phyloP scores from a whole-genome alignment of 495 filamentous ascomycete species.

The Penicillium arizonense region DNA sequence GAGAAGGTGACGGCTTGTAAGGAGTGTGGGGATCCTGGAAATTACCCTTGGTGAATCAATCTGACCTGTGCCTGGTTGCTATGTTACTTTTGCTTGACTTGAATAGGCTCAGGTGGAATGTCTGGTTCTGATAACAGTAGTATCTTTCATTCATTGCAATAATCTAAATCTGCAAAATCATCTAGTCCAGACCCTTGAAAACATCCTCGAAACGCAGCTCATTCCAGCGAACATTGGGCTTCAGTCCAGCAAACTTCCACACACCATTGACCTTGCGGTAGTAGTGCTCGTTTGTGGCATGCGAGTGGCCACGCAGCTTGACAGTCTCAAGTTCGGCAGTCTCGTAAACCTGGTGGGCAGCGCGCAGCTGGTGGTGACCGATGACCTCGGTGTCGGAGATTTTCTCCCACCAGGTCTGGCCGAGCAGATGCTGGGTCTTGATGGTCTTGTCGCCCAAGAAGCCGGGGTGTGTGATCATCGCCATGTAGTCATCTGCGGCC shows the following conservation, averaged over 20 bases:
- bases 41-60: not conserved
- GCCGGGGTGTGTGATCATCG: constrained; percentile 62
- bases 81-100: not conserved
- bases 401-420: constrained; percentile 69
- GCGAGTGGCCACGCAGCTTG: constrained; percentile 53
- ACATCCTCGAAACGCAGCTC: constrained; percentile 66
- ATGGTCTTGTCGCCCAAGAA: constrained; percentile 71
- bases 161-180: not conserved
- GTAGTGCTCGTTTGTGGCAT: constrained; percentile 69
- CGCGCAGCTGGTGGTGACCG: constrained; percentile 76
- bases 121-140: no score
- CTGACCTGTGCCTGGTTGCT: not conserved
- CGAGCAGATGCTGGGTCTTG: constrained; percentile 76
- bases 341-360: constrained; percentile 57
- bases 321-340: constrained; percentile 24
- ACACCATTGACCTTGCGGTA: constrained; percentile 72
- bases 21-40: not conserved
- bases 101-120: no score
- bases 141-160: not conserved
- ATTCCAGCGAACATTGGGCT: constrained; percentile 67
- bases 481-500: constrained; percentile 68
- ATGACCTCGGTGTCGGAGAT: constrained; percentile 63
- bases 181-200: constrained; percentile 28
- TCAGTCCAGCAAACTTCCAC: constrained; percentile 81
- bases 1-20: not conserved